Evolutionary conservation across 2,329 filamentous ascomycete species (phyloP), one percentile per base, ranked within the genome.

Genomic region (Pseudonectria buxi): DNA sequence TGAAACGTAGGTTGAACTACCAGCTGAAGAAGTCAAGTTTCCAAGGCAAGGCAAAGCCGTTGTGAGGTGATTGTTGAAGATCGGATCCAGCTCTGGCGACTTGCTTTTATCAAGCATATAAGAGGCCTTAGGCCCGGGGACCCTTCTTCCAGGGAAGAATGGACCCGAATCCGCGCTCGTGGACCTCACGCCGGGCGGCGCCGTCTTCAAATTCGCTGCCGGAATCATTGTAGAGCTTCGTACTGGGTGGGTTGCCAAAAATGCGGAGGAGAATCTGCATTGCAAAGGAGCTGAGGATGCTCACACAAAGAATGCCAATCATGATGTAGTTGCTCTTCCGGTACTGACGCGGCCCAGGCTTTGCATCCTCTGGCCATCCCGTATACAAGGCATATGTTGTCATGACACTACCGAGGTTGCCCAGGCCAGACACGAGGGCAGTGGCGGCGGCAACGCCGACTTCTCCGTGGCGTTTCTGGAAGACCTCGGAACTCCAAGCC

Each of bases 401-500:
- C 36, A 85, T 73, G 40, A 95, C 84, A 52, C 82, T 88, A 22
- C 88, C 88, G 13, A 94, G 67, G 53, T 95, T 95, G 0, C 88
- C 88, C 26, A 94, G 69, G 1, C 88, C 88, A 0, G 86, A 92
- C 1, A 95, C 88, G 10, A 95, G 70, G 3, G 88, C 88, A 2
- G 83, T 79, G 1, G 88, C 87, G 11, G 88, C 83, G 4, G 88
- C 88, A 6, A 95, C 87, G 36, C 88, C 88, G 14, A 95, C 86
- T 61, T 95, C 88, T 30, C 88, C 86, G 54, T 95, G 88, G 10
- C 88, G 82, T 24, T 76, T 75, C 63, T 94, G 87, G 68, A 95
- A 95, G 54, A 94, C 83, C 62, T 94, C 85, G 44, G 80, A 86
- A 24, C 85, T 87, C 88, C 88, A 94, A 25, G 87, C 83, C 88